Conservation (phyloP, 2,329 filamentous ascomycete genomes). For the Sphaerulina musiva region DNA sequence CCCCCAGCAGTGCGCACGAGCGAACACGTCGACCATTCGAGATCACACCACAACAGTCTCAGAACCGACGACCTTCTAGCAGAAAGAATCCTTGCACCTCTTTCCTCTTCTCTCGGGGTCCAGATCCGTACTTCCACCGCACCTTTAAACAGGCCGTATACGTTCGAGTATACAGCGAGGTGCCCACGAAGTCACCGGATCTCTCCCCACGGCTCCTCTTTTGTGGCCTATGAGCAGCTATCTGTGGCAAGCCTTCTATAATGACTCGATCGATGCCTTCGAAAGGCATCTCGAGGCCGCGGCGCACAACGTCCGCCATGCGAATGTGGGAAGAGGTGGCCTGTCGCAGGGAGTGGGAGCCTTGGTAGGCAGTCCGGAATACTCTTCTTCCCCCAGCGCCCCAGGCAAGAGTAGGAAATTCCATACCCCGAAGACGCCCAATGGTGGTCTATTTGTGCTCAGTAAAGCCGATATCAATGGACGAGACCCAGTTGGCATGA, state of each 20-base stretch:
- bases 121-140: slow-evolving; percentile 44
- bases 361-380: slow-evolving; percentile 41
- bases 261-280: slow-evolving; percentile 97
- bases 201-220: slow-evolving; percentile 30
- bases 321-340: slow-evolving; percentile 36
- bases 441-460: slow-evolving; percentile 42
- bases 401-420: slow-evolving; percentile 34
- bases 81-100: background rate
- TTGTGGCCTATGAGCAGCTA: slow-evolving; percentile 77
- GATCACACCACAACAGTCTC: background rate
- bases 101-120: slow-evolving; percentile 9
- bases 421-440: slow-evolving; percentile 40
- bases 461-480: slow-evolving; percentile 70
- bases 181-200: slow-evolving; percentile 54
- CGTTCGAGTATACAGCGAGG: slow-evolving; percentile 84
- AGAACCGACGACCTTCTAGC: background rate
- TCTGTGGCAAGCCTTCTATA: slow-evolving; percentile 94
- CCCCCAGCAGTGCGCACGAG: background rate
- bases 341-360: slow-evolving; percentile 28
- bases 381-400: slow-evolving; percentile 41
- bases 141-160: slow-evolving; percentile 92
- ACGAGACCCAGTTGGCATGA: slow-evolving; percentile 74
- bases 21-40: background rate
- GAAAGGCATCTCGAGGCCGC: slow-evolving; percentile 72
- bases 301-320: slow-evolving; percentile 50